phyloP scores from a whole-genome alignment of 2,329 filamentous ascomycete genomes.

The Alternaria longipes region DNA sequence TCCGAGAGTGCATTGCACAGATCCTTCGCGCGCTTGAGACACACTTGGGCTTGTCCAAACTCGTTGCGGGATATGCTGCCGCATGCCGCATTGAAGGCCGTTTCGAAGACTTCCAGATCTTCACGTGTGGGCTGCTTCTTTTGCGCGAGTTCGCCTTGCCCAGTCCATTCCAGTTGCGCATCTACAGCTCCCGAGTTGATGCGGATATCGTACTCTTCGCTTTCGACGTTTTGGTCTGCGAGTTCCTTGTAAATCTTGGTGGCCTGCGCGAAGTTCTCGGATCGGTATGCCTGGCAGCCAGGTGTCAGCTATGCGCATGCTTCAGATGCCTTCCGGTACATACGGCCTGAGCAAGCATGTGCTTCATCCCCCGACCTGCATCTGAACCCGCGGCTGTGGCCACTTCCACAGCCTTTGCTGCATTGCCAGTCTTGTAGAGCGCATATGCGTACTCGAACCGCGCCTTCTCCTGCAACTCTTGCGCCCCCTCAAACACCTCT shows the following conservation, averaged over 20 bases:
- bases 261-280: constrained; percentile 75
- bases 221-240: constrained; percentile 57
- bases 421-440: constrained; percentile 80
- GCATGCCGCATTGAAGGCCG: constrained; percentile 82
- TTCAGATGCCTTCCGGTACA: constrained; percentile 22
- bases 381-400: constrained; percentile 51
- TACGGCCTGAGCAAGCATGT: constrained; percentile 70
- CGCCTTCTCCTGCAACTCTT: constrained; percentile 68
- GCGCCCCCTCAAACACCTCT: constrained; percentile 70
- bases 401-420: constrained; percentile 69
- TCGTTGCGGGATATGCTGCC: constrained; percentile 75
- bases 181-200: constrained; percentile 79
- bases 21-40: constrained; percentile 74
- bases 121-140: constrained; percentile 67
- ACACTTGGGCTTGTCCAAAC: constrained; percentile 68
- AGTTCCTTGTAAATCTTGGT: constrained; percentile 70
- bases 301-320: constrained; percentile 23
- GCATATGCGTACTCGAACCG: constrained; percentile 79
- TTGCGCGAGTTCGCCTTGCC: constrained; percentile 61
- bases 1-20: constrained; percentile 79
- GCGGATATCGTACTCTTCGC: constrained; percentile 76
- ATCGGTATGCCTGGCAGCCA: constrained; percentile 69
- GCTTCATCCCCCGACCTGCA: constrained; percentile 61
- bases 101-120: constrained; percentile 79
- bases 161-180: constrained; percentile 77